Evolutionary conservation across 2,329 filamentous ascomycete species (phyloP).

Genomic region (Monosporascus sp.): DNA sequence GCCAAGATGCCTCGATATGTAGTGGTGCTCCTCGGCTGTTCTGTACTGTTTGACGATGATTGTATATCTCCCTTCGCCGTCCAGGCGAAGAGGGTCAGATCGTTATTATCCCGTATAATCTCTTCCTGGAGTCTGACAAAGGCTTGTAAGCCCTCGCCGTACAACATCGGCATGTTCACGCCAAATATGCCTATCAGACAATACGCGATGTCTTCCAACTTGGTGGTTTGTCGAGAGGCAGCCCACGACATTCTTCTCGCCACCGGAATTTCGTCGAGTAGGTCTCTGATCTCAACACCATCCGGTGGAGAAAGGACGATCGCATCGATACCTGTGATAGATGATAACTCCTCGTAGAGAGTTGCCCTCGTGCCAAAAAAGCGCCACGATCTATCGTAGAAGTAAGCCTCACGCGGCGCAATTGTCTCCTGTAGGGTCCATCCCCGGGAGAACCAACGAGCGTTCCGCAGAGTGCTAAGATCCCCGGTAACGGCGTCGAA

Average conservation of each 20-base stretch:
- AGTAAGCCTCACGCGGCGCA: constrained; percentile 3
- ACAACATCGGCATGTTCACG: constrained; percentile 12
- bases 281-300: not conserved
- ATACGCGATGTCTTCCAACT: constrained; percentile 11
- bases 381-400: constrained; percentile 5
- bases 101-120: constrained; percentile 5
- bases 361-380: not conserved
- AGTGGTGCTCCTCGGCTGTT: too few relatives aligned
- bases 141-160: constrained; percentile 5
- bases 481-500: not conserved
- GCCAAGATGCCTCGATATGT: too few relatives aligned
- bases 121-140: constrained; percentile 10
- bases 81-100: constrained; percentile 5
- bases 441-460: constrained; percentile 2
- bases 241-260: constrained; percentile 9
- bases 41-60: too few relatives aligned
- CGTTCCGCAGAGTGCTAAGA: not conserved
- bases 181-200: constrained; percentile 10
- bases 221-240: constrained; percentile 3
- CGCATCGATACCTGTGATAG: constrained; percentile 4
- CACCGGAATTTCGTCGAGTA: not conserved
- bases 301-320: too few relatives aligned
- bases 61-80: too few relatives aligned
- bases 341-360: not conserved
- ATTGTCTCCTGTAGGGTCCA: constrained; percentile 11